Base-by-base conservation (phyloP, 495 filamentous ascomycete genomes). In the Daldinia childiae region DNA sequence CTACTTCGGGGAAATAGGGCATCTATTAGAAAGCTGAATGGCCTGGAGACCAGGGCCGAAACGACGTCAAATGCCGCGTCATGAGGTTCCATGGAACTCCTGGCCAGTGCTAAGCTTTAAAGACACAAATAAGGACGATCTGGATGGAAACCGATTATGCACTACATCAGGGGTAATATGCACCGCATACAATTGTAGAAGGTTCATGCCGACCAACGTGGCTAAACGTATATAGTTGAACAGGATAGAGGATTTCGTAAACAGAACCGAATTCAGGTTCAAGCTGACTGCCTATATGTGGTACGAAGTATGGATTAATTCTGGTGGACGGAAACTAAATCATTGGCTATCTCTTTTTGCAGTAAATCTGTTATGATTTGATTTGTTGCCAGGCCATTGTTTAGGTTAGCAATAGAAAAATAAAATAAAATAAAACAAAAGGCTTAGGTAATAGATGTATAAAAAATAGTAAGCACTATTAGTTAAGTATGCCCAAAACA, bases 31-130 rank as follows among this genome's bases (percentile, higher is more conserved):
- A 61, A 61, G 43, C 1, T 29, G 30, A 68, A 17, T 19, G 15
- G 34, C 50, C 17, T 56, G 30, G 19, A 57, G 26, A 39, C 24
- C 41, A 48, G 24, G 48, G 26, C 39, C 54, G 43, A 71, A 62
- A 29, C 51, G 21, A 57, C 21, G 8, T 4, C 14, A 60, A 71
- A 15, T 77, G 78, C 43, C 79, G 82, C 19, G 75, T 83, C 29
- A 79, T 69, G 52, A 73, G 67, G 4, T 72, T 85, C 64, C 83
- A 85, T 69, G 80, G 74, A 24, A 85, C 77, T 84, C 82, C 2
- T 88, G 80, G 82, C 81, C 75, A 29, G 82, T 85, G 6, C 82
- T 80, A 15, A 82, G 80, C 1, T 85, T 79, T 73, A 82, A 86
- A 80, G 84, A 85, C 74, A 84, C 82, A 17, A 85, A 84, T 68